phyloP scores from a whole-genome alignment of 192 early-diverging fungal genomes.

The Thamnidium elegans region DNA sequence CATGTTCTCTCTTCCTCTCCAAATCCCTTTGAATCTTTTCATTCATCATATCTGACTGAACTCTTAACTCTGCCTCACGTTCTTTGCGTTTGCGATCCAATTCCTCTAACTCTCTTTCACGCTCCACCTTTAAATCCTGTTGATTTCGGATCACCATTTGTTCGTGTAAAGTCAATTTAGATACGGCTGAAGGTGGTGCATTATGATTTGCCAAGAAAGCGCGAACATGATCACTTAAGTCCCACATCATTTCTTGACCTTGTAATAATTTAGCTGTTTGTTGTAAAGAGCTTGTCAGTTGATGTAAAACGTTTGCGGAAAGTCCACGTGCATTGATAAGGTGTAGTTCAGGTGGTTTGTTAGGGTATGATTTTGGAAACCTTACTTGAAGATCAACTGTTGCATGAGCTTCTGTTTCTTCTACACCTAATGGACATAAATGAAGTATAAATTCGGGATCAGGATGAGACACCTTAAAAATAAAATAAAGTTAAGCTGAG shows the following conservation, averaged over 20 bases:
- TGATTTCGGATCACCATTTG: slow-evolving; percentile 53
- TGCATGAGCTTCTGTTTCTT: slow-evolving; percentile 43
- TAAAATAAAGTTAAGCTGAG: neutral
- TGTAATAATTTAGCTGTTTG: slow-evolving; percentile 37
- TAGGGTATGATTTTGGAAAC: slow-evolving; percentile 69
- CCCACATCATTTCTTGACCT: slow-evolving; percentile 69
- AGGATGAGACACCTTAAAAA: slow-evolving; percentile 35
- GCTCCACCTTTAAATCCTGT: slow-evolving; percentile 46
- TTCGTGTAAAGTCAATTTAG: slow-evolving; percentile 55
- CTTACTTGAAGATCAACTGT: slow-evolving; percentile 53
- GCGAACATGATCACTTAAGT: slow-evolving; percentile 53
- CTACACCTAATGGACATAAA: slow-evolving; percentile 42
- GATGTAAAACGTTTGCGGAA: slow-evolving; percentile 44
- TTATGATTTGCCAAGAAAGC: slow-evolving; percentile 62
- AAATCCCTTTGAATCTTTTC: slow-evolving; percentile 31
- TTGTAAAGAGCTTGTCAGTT: slow-evolving; percentile 39
- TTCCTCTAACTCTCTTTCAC: slow-evolving; percentile 39
- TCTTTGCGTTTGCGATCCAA: slow-evolving; percentile 37
- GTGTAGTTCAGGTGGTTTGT: slow-evolving; percentile 54
- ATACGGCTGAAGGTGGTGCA: slow-evolving; percentile 41
- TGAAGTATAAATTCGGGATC: slow-evolving; percentile 53
- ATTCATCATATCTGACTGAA: slow-evolving; percentile 36
- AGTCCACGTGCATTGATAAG: slow-evolving; percentile 54
- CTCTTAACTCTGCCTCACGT: slow-evolving; percentile 36
- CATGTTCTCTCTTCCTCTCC: slow-evolving; percentile 29